Conservation (phyloP, 2,329 filamentous ascomycete genomes). For the Apiospora koreana region DNA sequence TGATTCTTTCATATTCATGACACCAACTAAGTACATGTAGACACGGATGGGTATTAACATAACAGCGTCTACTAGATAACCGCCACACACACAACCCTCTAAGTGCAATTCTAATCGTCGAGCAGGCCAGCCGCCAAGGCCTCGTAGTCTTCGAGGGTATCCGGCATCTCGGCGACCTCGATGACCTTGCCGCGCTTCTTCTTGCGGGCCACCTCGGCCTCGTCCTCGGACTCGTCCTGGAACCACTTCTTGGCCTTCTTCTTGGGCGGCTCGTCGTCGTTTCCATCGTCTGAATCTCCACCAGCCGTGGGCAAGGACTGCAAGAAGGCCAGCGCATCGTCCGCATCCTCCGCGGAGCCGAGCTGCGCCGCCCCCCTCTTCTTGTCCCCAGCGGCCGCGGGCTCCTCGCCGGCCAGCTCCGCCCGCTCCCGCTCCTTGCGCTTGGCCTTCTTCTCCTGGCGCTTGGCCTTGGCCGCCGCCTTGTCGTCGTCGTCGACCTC, state of each 20-base stretch:
- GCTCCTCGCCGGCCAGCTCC: slow-evolving; percentile 37
- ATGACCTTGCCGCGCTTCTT: slow-evolving; percentile 56
- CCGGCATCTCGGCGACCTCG: slow-evolving; percentile 67
- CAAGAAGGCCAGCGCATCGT: slow-evolving; percentile 59
- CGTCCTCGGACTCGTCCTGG: slow-evolving; percentile 63
- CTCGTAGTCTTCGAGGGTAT: slow-evolving; percentile 79
- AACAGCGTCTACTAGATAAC: neutral
- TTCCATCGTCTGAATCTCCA: slow-evolving; percentile 26
- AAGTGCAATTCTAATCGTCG: slow-evolving; percentile 35
- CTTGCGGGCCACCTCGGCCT: slow-evolving; percentile 42
- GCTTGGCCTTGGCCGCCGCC: slow-evolving; percentile 74
- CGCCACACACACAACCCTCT: neutral
- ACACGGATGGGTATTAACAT: neutral
- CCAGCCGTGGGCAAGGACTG: slow-evolving; percentile 56
- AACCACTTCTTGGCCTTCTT: slow-evolving; percentile 82
- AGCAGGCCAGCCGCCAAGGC: slow-evolving; percentile 74
- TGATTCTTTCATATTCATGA: neutral
- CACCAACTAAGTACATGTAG: neutral
- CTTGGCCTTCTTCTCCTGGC: slow-evolving; percentile 73
- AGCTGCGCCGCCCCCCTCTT: slow-evolving; percentile 32
- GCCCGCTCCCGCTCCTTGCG: slow-evolving; percentile 66
- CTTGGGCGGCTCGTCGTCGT: slow-evolving; percentile 44
- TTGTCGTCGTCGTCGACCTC: slow-evolving; percentile 84
- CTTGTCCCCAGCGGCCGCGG: neutral
- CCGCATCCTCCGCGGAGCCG: slow-evolving; percentile 42